Base-by-base conservation (phyloP, 495 filamentous ascomycete species). In the Talaromyces nanjingensis region DNA sequence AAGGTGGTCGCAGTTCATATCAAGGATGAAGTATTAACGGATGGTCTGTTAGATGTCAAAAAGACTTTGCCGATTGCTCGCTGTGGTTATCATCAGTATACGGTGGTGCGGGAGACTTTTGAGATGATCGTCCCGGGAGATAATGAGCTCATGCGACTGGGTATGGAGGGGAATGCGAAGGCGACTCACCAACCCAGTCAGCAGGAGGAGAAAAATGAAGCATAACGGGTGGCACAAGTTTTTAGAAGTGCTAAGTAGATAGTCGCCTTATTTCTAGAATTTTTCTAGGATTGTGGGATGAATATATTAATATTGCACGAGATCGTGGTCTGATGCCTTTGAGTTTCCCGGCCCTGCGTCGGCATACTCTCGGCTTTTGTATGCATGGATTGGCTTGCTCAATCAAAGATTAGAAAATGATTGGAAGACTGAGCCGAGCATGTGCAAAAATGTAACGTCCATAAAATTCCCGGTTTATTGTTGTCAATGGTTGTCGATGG, bases 61-160 rank as follows among this genome's bases (percentile, higher is more conserved):
- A 84, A 83, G 72, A 81, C 79, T 29, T 68, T 72, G 71, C 82
- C 83, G 27, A 83, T 87, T 72, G 83, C 84, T n/a, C 69, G 84
- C 27, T 83, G 79, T 70, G 84, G 84, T 49, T 86, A 86, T 63
- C 79, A 79, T 67, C 73, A 86, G 71, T 86, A 86, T 69, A 72
- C 78, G 6, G 80, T 79, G 34, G 68, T 84, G 11, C 65, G 69
- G 47, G 75, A 84, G 63, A 79, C 78, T 12, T 83, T 84, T 69
- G 79, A 83, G 18, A 84, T 85, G 82, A 68, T 77, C 0, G 77
- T 79, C 45, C 77, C 76, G 37, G 37, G 37, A 42, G 4, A 42
- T 16, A 42, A 42, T 42, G 14, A 42, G 37, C 2, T 42, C 16
- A 42, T 42, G 37, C 37, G 37, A 4, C 37, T 16, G 12, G 37